phyloP scores from a whole-genome alignment of 2,329 filamentous ascomycete species.

The Tolypocladium capitatum region DNA sequence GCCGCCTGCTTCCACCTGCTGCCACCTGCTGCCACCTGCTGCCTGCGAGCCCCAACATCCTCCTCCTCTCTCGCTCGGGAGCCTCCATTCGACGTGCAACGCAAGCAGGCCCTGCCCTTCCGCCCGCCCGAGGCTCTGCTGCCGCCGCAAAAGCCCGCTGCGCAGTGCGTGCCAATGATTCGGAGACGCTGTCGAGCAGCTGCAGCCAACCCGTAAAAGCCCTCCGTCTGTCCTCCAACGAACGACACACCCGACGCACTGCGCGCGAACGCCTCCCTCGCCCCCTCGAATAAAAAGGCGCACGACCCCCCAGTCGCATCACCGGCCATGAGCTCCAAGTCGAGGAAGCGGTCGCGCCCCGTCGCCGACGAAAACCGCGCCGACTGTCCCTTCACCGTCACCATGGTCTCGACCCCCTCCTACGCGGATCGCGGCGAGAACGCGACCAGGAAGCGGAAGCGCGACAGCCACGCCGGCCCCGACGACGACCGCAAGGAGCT shows the following conservation, averaged over 20 bases:
- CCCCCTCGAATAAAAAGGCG: neutral
- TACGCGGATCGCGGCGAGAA: slow-evolving; percentile 22
- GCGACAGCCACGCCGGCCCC: slow-evolving; percentile 21
- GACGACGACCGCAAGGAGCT: slow-evolving; percentile 31
- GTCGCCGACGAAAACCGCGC: slow-evolving; percentile 37
- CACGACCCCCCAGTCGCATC: neutral
- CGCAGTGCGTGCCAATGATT: neutral
- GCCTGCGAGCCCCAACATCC: neutral
- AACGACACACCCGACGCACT: neutral
- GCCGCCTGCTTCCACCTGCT: neutral
- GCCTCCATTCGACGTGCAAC: neutral
- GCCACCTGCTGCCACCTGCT: neutral
- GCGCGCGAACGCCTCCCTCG: neutral
- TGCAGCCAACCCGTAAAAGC: neutral
- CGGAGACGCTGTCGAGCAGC: neutral
- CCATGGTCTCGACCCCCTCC: slow-evolving; percentile 14
- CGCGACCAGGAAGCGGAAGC: slow-evolving; percentile 33
- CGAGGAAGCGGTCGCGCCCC: slow-evolving; percentile 38
- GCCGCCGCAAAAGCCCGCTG: neutral
- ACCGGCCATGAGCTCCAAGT: slow-evolving; percentile 14
- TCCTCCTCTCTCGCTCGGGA: neutral
- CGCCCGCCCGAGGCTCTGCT: neutral
- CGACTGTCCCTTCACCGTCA: slow-evolving; percentile 40
- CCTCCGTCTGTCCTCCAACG: neutral
- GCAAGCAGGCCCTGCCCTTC: neutral